Conservation (phyloP, 345 rosid genomes). For the Cardiospermum halicacabum region DNA sequence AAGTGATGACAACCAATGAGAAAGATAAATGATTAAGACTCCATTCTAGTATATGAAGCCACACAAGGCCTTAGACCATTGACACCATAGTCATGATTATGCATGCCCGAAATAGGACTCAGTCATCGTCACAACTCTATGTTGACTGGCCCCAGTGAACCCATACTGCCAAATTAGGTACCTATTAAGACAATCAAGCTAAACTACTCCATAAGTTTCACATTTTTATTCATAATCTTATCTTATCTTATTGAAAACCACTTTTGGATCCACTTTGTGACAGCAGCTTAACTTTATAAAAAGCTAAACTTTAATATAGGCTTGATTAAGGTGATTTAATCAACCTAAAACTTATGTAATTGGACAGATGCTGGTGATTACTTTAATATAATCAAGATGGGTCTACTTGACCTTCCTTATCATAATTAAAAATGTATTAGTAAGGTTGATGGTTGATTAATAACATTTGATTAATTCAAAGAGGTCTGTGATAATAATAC, state of each 20-base stretch:
- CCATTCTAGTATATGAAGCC: slow-evolving; percentile 1
- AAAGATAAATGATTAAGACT: slow-evolving; percentile 5
- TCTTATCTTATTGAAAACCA: slow-evolving; percentile 27
- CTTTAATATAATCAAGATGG: slow-evolving; percentile 19
- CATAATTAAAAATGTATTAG: slow-evolving; percentile 18
- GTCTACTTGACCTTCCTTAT: slow-evolving; percentile 27
- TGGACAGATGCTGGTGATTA: slow-evolving; percentile 17
- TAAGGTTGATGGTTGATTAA: slow-evolving; percentile 35
- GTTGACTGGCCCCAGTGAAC: slow-evolving; percentile 9
- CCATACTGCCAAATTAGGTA: slow-evolving; percentile 6
- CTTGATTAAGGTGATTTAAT: slow-evolving; percentile 13
- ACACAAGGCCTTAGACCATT: slow-evolving; percentile 2
- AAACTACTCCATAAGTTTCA: slow-evolving; percentile 12
- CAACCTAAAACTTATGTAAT: slow-evolving; percentile 5
- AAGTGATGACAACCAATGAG: slow-evolving; percentile 6
- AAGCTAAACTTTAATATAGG: slow-evolving; percentile 15
- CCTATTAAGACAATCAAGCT: slow-evolving; percentile 2
- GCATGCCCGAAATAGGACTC: slow-evolving; percentile 10
- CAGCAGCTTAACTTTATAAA: slow-evolving; percentile 22
- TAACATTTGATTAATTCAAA: slow-evolving; percentile 31
- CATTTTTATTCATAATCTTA: slow-evolving; percentile 16
- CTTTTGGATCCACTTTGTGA: slow-evolving; percentile 17
- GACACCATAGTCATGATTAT: slow-evolving; percentile 12
- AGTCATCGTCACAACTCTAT: slow-evolving; percentile 11
- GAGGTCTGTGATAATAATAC: slow-evolving; percentile 21